Base-by-base conservation (phyloP, 2,329 filamentous ascomycete species). In the Calonectria pteridis region DNA sequence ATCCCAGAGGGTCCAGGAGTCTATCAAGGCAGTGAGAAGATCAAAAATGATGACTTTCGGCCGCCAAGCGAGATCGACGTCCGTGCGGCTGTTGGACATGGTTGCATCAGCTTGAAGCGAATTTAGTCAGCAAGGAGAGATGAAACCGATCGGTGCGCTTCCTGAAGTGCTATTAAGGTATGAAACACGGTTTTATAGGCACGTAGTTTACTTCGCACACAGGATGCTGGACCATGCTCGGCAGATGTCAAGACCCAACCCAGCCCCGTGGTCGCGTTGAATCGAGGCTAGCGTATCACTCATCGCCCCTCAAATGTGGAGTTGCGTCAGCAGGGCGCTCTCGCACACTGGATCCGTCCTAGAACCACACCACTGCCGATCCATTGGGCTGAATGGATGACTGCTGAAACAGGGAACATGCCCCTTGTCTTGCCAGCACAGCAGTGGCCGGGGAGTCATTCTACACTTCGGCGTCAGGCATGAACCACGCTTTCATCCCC, bases 1-100 rank as follows among this genome's bases (percentile, higher is more conserved):
- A 37, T 84, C 77, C 85, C 85, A 86, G 11, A 86, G 74, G 18
- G 76, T 81, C 85, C 84, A 86, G 3, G 84, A 85, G 77, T 86
- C 81, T 9, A 85, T 75, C 0, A 86, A 82, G 18, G 79, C 84
- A 1, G 85, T 86, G 29, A 86, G 82, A 33, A 86, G 84, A 71
- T 86, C 84, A 37, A 86, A 86, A 35, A 86, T 73, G 1, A 86
- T 78, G 59, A 80, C 85, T 76, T 81, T 81, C 1, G 83, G 83
- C 6, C 72, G 77, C 82, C 82, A 83, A 6, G 46, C 31, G 2
- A 62, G 2, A 14, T 73, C 63, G 6, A 33, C 18, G 37, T 23
- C 29, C 13, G 2, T 13, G 14, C 6, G n/a, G 23, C 6, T 13
- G n/a, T 13, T 16, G 5, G 28, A 26, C 65, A 28, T 58, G 37